Conservation (phyloP, 108 stramenopile species). For the Conticribra weissflogii region DNA sequence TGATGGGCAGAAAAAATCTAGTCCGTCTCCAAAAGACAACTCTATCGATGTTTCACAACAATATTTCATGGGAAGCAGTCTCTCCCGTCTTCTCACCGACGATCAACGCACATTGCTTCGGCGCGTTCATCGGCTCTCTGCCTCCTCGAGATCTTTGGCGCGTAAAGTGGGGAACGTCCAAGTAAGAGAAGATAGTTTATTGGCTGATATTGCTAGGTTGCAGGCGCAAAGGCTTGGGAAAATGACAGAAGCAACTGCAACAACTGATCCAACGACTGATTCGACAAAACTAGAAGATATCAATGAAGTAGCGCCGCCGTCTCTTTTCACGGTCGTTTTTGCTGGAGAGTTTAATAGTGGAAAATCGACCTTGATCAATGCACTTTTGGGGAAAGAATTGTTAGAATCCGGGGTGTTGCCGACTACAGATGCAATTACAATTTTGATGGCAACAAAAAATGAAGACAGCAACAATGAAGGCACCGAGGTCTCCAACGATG, state of each 20-base stretch:
- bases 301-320: constrained; percentile 18
- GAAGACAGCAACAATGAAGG: not conserved
- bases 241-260: not conserved
- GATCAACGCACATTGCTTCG: constrained; percentile 60
- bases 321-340: constrained; percentile 73
- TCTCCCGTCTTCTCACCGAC: constrained; percentile 62
- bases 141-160: constrained; percentile 52
- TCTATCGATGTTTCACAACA: too few relatives aligned
- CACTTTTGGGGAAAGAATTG: constrained; percentile 74
- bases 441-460: constrained; percentile 49
- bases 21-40: too few relatives aligned
- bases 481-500: constrained; percentile 1
- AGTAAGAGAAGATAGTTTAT: constrained; percentile 34
- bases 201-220: constrained; percentile 33
- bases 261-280: constrained; percentile 1
- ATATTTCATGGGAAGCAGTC: constrained; percentile 9
- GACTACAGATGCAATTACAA: constrained; percentile 78
- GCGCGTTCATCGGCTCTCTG: constrained; percentile 59
- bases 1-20: too few relatives aligned
- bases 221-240: constrained; percentile 18
- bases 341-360: constrained; percentile 91
- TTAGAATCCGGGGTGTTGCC: constrained; percentile 81
- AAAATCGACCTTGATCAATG: constrained; percentile 87
- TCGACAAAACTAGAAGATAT: constrained; percentile 25
- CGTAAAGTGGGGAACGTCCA: constrained; percentile 53